These are phyloP conservation scores for Botryotinia calthae DNA, from an alignment of 2,329 filamentous ascomycete species.

Conservation along the genomic window DNA sequence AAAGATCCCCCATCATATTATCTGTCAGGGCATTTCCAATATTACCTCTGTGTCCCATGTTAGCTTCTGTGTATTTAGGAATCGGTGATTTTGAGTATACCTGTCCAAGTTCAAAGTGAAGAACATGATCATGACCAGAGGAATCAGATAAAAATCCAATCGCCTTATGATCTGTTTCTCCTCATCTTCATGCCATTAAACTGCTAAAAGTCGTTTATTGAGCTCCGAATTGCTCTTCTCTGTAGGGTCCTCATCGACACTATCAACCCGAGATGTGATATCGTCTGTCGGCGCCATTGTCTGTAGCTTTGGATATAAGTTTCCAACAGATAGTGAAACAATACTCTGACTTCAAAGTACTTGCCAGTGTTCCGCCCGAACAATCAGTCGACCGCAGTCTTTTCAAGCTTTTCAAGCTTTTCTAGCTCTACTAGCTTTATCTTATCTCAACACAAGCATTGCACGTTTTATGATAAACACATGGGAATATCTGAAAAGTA, in stretches of 20 bases:
- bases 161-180: constrained; percentile 9
- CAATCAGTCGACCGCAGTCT: not conserved
- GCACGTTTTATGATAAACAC: not conserved
- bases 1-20: constrained; percentile 32
- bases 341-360: not conserved
- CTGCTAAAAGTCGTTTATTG: constrained; percentile 10
- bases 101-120: constrained; percentile 21
- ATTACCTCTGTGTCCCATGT: constrained; percentile 41
- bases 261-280: constrained; percentile 17
- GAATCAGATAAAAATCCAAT: constrained; percentile 18
- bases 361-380: not conserved
- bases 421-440: too few relatives aligned
- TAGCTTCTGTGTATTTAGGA: not conserved
- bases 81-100: not conserved
- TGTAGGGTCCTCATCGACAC: constrained; percentile 12
- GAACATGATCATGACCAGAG: constrained; percentile 20
- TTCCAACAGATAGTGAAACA: not conserved
- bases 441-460: constrained; percentile 6
- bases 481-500: not conserved
- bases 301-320: not conserved
- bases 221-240: constrained; percentile 17
- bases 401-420: constrained; percentile 2
- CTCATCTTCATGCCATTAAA: constrained; percentile 18
- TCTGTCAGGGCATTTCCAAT: constrained; percentile 55
- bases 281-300: constrained; percentile 16